A percentile compares a stretch with the other conserved stretches of the same genome.
Conservation (phyloP, 495 filamentous ascomycete species). For the Hyaloscypha variabilis region DNA sequence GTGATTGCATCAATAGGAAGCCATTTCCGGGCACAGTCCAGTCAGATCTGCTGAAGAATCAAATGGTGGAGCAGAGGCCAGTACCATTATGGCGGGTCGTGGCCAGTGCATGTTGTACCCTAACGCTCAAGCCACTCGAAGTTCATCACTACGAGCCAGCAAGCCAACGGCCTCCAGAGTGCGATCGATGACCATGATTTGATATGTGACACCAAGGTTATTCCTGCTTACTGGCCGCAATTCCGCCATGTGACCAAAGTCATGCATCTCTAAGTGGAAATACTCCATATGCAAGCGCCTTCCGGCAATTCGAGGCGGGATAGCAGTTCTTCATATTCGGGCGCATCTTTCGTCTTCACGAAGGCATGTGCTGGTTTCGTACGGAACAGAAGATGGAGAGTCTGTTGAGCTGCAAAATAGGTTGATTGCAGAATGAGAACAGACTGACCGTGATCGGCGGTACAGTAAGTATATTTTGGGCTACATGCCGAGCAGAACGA, state of each 20-base stretch:
- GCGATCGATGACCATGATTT: neutral
- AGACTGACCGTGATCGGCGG: neutral
- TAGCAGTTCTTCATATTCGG: neutral
- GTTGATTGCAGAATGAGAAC: neutral
- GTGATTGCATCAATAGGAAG: neutral
- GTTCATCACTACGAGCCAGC: neutral
- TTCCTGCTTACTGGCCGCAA: neutral
- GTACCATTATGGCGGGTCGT: constrained; percentile 5
- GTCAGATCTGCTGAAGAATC: neutral
- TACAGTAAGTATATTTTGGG: no score
- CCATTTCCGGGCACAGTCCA: neutral
- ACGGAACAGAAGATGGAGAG: neutral
- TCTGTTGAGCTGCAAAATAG: neutral
- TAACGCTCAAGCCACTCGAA: neutral
- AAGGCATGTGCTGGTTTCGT: neutral
- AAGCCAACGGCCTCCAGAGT: neutral
- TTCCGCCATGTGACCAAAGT: neutral
- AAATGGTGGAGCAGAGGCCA: neutral
- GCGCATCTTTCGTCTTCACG: neutral
- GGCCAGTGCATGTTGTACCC: neutral
- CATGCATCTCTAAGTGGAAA: neutral
- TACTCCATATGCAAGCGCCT: neutral
- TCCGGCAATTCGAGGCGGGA: neutral
- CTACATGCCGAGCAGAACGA: neutral
- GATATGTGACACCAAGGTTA: neutral